Evolutionary conservation across 345 rosid species (phyloP), one percentile per base, ranked within the genome.

Genomic region (Physaria fendleri): DNA sequence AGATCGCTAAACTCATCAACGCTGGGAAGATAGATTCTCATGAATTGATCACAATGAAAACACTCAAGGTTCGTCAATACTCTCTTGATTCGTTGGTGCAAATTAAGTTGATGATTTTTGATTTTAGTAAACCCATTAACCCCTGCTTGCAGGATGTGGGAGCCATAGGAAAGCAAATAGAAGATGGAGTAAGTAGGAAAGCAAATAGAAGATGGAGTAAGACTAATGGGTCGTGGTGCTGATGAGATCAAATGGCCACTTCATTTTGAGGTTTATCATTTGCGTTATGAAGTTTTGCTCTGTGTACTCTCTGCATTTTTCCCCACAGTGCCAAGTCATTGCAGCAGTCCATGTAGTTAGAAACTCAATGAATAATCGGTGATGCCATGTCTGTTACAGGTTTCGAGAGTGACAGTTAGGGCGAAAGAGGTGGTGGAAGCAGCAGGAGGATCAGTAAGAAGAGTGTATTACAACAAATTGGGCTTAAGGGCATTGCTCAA

Each of bases 1-100:
- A 93, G 82, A 89, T 89, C 24, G 97, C 95, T 24, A 77, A 79
- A 56, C 90, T 89, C 64, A 93, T 93, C 63, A 89, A 87, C 57
- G 84, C 82, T 17, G 96, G 99, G 73, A 71, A 87, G 80, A 93
- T 93, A 28, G 99, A 90, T 74, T 90, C 96, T n/a, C 95, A 88
- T 75, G 97, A 89, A 62, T 56, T 93, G 52, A 85, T 93, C 57
- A 93, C 99, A 2, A 93, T 90, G 97, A 93, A 93, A 76, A 89
- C 84, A 44, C 99, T 93, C 77, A 89, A 82, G 92, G 97, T 87
- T 68, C 1, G 27, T 28, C 55, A 6, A 28, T 40, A 43, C 46
- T 49, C 11, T 34, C 42, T 58, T 47, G 32, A 5, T 63, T 40
- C 64, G 34, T 6, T 5, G 12, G 14, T 63, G 45, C 14, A 49